These are phyloP conservation scores for Vitis cinerea DNA, from an alignment of 164 flowering plant genomes.

Conservation along the genomic window DNA sequence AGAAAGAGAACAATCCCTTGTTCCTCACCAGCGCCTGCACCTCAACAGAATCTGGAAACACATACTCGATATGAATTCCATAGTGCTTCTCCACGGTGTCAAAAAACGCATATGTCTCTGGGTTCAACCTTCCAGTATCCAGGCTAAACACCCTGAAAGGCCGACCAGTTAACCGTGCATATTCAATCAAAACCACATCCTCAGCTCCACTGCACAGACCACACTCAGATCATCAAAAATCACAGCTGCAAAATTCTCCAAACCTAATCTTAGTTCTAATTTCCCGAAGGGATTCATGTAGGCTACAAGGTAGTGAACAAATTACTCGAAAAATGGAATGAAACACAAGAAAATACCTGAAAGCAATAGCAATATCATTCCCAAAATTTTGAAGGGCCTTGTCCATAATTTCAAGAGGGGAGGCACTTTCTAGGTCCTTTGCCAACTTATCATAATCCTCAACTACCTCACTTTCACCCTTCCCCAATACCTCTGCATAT, in stretches of 20 bases:
- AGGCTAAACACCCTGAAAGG: constrained; percentile 89
- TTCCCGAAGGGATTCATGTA: not conserved
- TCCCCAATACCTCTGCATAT: too few relatives aligned
- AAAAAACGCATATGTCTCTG: constrained; percentile 72
- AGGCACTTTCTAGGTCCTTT: constrained; percentile 59
- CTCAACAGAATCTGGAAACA: constrained; percentile 50
- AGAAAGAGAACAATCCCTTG: constrained; percentile 85
- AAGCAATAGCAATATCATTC: not conserved
- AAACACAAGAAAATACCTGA: not conserved
- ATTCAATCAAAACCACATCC: constrained; percentile 85
- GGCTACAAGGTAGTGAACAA: too few relatives aligned
- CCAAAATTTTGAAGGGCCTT: constrained; percentile 64
- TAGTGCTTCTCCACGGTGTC: constrained; percentile 46
- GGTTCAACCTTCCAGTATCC: constrained; percentile 82
- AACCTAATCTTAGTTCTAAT: not conserved
- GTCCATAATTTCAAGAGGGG: constrained; percentile 66
- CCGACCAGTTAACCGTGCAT: constrained; percentile 72
- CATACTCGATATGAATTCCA: constrained; percentile 33
- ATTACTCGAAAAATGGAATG: too few relatives aligned
- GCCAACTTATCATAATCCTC: constrained; percentile 62
- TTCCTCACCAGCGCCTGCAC: constrained; percentile 72
- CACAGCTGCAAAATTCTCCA: too few relatives aligned
- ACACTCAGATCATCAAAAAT: not conserved
- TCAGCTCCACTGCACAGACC: constrained; percentile 80
- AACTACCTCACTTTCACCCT: constrained; percentile 28